Evolutionary conservation across 345 rosid species (phyloP), one percentile per base, ranked within the genome.

Genomic region (Eucalyptus victrix): DNA sequence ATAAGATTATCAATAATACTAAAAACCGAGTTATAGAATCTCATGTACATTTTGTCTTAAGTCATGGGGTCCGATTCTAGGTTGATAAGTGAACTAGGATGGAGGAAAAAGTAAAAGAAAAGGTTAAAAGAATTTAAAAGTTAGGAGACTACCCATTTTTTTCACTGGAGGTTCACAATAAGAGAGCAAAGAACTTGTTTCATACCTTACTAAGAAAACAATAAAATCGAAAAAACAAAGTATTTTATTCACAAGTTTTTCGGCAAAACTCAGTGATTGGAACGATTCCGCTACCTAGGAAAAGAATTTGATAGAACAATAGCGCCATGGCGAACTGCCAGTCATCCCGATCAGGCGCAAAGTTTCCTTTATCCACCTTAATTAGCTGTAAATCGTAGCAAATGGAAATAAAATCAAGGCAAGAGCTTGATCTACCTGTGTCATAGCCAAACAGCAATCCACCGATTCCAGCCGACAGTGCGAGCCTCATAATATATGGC

Each of bases 381-480:
- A 32, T 9, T 32, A 17, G 17, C 21, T 32, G 42, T 32, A 17
- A 32, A 69, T 8, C 80, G 6, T 17, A 32, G 24, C 24, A 17
- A 69, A 32, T 23, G 87, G 87, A 60, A 45, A 30, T 24, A 37
- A 37, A 49, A 87, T 16, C 18, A 83, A 24, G 80, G 80, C 87
- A 87, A 76, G 34, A 37, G 42, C 40, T 49, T 53, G 44, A 62
- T 49, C 69, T 90, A 89, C 99, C 99, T 32, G 99, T 98, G 87
- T 98, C 99, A 88, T 98, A 98, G 6, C 99, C 99, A 87, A 98
- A 98, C 87, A 97, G 94, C 80, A 98, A 94, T 11, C 99, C 99
- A 42, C 99, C 99, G 86, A 98, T 94, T 42, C 99, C 99, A 4
- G 99, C 99, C 5, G 99, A 94, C 50, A 97, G 93, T 13, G 99